These are phyloP conservation scores for Melaleuca alternifolia DNA, from an alignment of 345 rosid genomes.

Conservation along the genomic window DNA sequence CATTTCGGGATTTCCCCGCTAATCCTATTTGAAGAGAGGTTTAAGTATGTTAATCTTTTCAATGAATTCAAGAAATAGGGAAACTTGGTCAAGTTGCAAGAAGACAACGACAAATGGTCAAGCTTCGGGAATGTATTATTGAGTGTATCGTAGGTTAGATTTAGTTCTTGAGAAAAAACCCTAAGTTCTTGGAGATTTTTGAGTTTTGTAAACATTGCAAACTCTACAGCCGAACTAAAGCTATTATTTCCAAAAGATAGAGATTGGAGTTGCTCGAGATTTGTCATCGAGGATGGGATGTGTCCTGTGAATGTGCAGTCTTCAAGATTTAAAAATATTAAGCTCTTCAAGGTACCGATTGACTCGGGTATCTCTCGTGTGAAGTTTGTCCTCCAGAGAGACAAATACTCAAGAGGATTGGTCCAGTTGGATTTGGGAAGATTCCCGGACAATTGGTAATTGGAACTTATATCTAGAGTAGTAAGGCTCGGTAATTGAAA, in stretches of 20 bases:
- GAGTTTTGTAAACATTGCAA: neutral
- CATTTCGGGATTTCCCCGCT: neutral
- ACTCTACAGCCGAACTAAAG: neutral
- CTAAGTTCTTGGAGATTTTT: neutral
- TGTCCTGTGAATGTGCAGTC: neutral
- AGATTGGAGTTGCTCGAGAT: no score
- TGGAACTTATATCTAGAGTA: accelerated
- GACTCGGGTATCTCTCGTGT: no score
- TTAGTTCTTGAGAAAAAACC: no score
- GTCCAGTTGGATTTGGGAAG: neutral
- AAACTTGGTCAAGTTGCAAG: neutral
- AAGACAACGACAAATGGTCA: accelerated
- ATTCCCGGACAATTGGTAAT: accelerated
- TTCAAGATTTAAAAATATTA: neutral
- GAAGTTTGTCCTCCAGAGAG: no score
- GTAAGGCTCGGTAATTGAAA: neutral
- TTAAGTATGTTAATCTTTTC: no score
- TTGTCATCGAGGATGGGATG: neutral
- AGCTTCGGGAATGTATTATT: neutral
- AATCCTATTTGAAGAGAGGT: neutral
- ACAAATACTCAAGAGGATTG: no score
- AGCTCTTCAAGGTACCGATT: no score
- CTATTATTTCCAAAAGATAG: neutral
- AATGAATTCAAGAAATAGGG: neutral
- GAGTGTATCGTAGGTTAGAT: no score